phyloP scores from a whole-genome alignment of 164 flowering plant species.

The Akebia trifoliata region DNA sequence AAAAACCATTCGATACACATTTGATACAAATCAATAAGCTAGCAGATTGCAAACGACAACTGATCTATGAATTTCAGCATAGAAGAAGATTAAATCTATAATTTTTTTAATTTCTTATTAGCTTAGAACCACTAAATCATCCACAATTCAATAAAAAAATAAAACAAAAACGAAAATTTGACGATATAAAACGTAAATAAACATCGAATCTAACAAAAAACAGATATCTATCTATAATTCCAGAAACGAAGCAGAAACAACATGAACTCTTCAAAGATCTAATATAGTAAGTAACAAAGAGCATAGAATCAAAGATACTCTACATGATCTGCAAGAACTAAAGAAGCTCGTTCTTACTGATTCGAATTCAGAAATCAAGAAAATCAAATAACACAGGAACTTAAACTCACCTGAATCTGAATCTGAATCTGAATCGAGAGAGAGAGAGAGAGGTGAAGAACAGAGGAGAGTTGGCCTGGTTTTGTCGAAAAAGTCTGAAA shows the following conservation, averaged over 20 bases:
- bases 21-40: too few species aligned
- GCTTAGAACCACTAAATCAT: not conserved
- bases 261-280: not conserved
- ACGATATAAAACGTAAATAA: too few species aligned
- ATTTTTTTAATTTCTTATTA: not conserved
- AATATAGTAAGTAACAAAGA: not conserved
- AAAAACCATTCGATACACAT: too few species aligned
- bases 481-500: not conserved
- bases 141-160: not conserved
- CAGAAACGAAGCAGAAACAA: not conserved
- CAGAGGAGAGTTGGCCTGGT: not conserved
- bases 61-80: not conserved
- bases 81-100: not conserved
- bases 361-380: conserved; percentile 6
- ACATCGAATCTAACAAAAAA: not conserved
- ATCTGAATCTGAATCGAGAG: conserved; percentile 1
- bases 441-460: conserved; percentile 3
- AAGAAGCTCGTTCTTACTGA: not conserved
- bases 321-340: not conserved
- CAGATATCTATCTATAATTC: not conserved
- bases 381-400: conserved; percentile 2
- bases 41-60: not conserved
- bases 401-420: conserved; percentile 20
- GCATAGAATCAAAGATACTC: too few species aligned
- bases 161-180: not conserved